Conservation (phyloP, 2,329 filamentous ascomycete genomes). For the Pseudogymnoascus sp. region DNA sequence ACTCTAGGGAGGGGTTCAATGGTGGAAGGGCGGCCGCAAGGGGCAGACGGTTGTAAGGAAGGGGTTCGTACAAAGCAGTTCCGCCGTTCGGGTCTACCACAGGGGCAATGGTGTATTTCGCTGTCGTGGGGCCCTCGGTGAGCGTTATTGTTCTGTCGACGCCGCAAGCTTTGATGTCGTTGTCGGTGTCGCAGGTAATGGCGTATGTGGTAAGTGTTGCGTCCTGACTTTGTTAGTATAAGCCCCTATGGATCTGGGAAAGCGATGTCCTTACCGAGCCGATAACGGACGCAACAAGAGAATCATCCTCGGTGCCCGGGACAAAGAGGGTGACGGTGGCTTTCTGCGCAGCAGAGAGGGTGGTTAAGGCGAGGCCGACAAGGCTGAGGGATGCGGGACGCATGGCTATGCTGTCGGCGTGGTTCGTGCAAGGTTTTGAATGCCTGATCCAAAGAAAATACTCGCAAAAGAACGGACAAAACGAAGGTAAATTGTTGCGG, state of each 20-base stretch:
- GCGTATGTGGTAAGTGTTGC: slow-evolving; percentile 19
- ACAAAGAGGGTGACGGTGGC: slow-evolving; percentile 16
- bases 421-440: background rate
- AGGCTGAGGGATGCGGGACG: slow-evolving; percentile 13
- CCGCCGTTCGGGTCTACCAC: slow-evolving; percentile 10
- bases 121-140: slow-evolving; percentile 16
- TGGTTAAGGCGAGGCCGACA: slow-evolving; percentile 17
- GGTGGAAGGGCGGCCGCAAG: background rate
- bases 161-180: slow-evolving; percentile 13
- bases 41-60: background rate
- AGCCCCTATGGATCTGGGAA: background rate
- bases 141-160: slow-evolving; percentile 12
- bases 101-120: slow-evolving; percentile 13
- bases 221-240: slow-evolving; percentile 14
- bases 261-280: slow-evolving; percentile 12
- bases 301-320: slow-evolving; percentile 15
- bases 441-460: background rate
- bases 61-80: slow-evolving; percentile 13
- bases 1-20: background rate
- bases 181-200: slow-evolving; percentile 12
- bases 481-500: background rate
- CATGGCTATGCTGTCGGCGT: slow-evolving; percentile 15
- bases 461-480: background rate
- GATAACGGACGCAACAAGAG: slow-evolving; percentile 16
- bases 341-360: slow-evolving; percentile 15